Conservation (phyloP, 495 filamentous ascomycete genomes). For the Aspergillus biplanus region DNA sequence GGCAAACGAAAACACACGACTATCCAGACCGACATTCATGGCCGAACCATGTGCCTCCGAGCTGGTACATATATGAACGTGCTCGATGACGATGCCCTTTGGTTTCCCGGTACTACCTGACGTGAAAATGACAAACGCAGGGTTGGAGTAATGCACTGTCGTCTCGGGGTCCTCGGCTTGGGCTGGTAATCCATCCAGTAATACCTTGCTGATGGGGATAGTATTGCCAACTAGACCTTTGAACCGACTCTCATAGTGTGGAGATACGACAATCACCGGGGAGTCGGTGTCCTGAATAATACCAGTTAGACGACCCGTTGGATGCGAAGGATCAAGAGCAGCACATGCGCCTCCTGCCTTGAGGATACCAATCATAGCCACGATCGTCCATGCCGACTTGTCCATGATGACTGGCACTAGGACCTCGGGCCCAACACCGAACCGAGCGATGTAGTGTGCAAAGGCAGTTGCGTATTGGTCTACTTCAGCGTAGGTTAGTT, state of each 20-base stretch:
- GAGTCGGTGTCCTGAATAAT: not conserved
- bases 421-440: not conserved
- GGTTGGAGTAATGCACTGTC: conserved; percentile 12
- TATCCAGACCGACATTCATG: not conserved
- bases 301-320: not conserved
- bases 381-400: conserved; percentile 30
- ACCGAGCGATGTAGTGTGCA: conserved; percentile 35
- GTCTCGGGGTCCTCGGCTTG: conserved; percentile 38
- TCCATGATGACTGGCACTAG: conserved; percentile 46
- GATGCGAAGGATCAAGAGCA: conserved; percentile 43
- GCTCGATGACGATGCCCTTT: conserved; percentile 37
- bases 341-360: conserved; percentile 24
- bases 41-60: not conserved
- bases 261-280: not conserved
- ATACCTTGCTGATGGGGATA: no score
- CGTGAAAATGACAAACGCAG: conserved; percentile 37
- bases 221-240: no score
- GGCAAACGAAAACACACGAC: not conserved
- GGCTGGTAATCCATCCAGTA: not conserved
- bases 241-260: not conserved
- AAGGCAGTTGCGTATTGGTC: conserved; percentile 33
- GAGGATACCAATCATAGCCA: conserved; percentile 8
- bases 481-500: conserved; percentile 34
- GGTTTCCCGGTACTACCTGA: conserved; percentile 40
- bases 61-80: conserved; percentile 7